Percentiles rank a stretch among this genome's conserved stretches.
phyloP scores from a whole-genome alignment of 495 filamentous ascomycete species.

The Pyronema domesticum region DNA sequence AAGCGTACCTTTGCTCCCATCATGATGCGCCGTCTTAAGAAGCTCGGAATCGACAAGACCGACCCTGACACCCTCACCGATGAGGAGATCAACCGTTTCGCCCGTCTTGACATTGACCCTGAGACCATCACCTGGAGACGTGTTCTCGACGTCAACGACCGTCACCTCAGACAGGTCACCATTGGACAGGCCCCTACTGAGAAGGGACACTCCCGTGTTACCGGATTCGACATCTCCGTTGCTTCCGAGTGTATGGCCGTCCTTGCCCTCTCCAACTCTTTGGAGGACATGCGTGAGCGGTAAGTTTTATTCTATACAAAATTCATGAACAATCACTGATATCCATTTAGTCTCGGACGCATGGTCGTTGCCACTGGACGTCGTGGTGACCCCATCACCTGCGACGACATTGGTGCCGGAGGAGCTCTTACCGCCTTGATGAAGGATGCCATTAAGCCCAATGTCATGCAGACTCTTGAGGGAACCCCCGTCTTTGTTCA shows the following conservation, averaged over 20 bases:
- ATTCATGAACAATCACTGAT: background rate
- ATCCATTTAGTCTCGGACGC: slow-evolving; percentile 41
- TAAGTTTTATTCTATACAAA: slow-evolving; percentile 4
- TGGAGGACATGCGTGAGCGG: slow-evolving; percentile 82
- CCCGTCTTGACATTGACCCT: slow-evolving; percentile 86
- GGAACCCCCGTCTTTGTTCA: slow-evolving; percentile 96
- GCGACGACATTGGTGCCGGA: slow-evolving; percentile 83
- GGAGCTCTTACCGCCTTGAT: slow-evolving; percentile 87
- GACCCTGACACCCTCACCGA: slow-evolving; percentile 74
- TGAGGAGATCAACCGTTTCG: slow-evolving; percentile 75
- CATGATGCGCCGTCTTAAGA: slow-evolving; percentile 82
- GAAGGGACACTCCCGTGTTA: slow-evolving; percentile 66
- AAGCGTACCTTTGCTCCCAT: slow-evolving; percentile 70
- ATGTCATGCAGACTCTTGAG: slow-evolving; percentile 95
- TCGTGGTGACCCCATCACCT: slow-evolving; percentile 79
- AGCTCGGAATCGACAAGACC: slow-evolving; percentile 88
- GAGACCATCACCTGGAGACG: slow-evolving; percentile 94
- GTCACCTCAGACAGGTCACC: slow-evolving; percentile 73
- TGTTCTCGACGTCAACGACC: slow-evolving; percentile 92
- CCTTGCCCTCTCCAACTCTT: slow-evolving; percentile 72
- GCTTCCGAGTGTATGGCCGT: slow-evolving; percentile 98
- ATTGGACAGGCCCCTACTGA: slow-evolving; percentile 78
- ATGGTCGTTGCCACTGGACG: slow-evolving; percentile 91
- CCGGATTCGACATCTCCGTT: slow-evolving; percentile 93
- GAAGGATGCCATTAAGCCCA: slow-evolving; percentile 97